A percentile compares a stretch with the other conserved stretches of the same genome.
These are phyloP conservation scores for Crithidia expoeki DNA, from an alignment of 208 protist genomes.

Conservation along the genomic window DNA sequence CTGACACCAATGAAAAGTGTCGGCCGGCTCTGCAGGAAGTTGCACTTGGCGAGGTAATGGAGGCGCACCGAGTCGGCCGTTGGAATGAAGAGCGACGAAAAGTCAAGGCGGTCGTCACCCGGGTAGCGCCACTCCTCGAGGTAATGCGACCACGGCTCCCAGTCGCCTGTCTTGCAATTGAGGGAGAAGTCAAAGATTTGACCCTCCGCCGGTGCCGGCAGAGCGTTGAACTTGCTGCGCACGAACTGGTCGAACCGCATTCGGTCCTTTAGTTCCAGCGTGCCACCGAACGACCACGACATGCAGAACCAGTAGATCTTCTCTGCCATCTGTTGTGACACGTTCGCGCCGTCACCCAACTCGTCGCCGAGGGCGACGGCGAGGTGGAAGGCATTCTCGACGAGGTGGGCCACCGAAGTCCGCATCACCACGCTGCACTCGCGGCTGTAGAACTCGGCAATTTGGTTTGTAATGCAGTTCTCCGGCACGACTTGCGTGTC, in stretches of 20 bases:
- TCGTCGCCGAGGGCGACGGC: slow-evolving; percentile 88
- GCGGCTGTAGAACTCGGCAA: slow-evolving; percentile 89
- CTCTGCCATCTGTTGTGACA: slow-evolving; percentile 86
- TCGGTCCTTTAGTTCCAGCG: slow-evolving; percentile 94
- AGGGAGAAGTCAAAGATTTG: slow-evolving; percentile 95
- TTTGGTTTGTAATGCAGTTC: slow-evolving; percentile 59
- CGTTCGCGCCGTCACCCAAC: slow-evolving; percentile 71
- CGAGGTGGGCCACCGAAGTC: slow-evolving; percentile 85
- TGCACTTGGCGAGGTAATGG: slow-evolving; percentile 92
- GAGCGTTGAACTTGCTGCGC: slow-evolving; percentile 66
- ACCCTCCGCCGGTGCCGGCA: slow-evolving; percentile 79
- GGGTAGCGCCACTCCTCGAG: slow-evolving; percentile 94
- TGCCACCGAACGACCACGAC: slow-evolving; percentile 94
- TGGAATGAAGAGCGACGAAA: slow-evolving; percentile 96
- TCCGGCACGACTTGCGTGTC: slow-evolving; percentile 34
- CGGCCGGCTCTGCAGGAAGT: slow-evolving; percentile 84
- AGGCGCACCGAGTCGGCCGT: slow-evolving; percentile 96
- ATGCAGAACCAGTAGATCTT: slow-evolving; percentile 95
- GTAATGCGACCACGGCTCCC: slow-evolving; percentile 86
- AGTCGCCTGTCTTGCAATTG: slow-evolving; percentile 90
- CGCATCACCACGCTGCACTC: slow-evolving; percentile 90
- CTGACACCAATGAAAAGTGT: slow-evolving; percentile 93
- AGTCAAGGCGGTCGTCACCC: slow-evolving; percentile 91
- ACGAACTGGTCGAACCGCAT: slow-evolving; percentile 93
- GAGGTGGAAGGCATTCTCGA: slow-evolving; percentile 93